A percentile compares a stretch with the other conserved stretches of the same genome.
Conservation (phyloP, 1,139 yeast genomes). For the Wickerhamomyces sp. region DNA sequence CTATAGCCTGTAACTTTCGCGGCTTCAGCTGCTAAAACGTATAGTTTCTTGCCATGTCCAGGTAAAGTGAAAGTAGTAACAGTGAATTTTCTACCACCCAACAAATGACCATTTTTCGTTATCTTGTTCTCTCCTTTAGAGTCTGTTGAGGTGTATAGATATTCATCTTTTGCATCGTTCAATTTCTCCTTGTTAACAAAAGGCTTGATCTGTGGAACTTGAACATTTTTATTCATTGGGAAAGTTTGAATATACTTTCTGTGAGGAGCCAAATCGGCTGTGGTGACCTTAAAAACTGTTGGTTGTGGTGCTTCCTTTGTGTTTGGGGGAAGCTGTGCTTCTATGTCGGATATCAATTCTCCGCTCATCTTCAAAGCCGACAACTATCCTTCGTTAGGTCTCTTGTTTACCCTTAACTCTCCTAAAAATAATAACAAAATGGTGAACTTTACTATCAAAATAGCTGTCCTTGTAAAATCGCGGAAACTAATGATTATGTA, state of each 20-base stretch:
- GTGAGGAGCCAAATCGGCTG: constrained; percentile 24
- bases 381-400: neutral
- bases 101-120: constrained; percentile 47
- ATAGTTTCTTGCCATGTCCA: constrained; percentile 44
- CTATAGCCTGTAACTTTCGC: constrained; percentile 61
- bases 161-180: constrained; percentile 30
- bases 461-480: no score
- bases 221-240: constrained; percentile 12
- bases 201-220: constrained; percentile 3
- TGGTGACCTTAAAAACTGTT: constrained; percentile 25
- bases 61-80: constrained; percentile 57
- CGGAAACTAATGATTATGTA: no score
- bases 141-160: constrained; percentile 33
- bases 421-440: no score
- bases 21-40: constrained; percentile 65
- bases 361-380: neutral
- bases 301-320: constrained; percentile 21
- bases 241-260: constrained; percentile 11
- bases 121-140: constrained; percentile 53
- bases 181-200: constrained; percentile 18
- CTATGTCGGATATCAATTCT: constrained; percentile 8
- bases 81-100: constrained; percentile 53
- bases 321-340: constrained; percentile 15
- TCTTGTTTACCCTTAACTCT: no score
- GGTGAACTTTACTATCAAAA: no score